A percentile compares a stretch with the other conserved stretches of the same genome.
phyloP scores from a whole-genome alignment of 202 grass and related monocot species.

The Panicum virgatum region DNA sequence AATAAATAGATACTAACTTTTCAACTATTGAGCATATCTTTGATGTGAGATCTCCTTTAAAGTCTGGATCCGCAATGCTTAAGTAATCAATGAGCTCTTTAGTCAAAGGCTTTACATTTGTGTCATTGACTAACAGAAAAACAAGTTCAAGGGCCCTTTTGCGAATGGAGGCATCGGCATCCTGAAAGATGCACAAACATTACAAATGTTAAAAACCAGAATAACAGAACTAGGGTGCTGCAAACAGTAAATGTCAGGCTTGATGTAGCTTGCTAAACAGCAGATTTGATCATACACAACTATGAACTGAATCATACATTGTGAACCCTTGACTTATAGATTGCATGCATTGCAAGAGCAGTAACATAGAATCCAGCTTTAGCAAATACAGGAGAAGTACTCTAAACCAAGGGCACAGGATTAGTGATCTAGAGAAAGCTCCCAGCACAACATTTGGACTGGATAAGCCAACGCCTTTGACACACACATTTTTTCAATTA shows the following conservation, averaged over 20 bases:
- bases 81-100: slow-evolving; percentile 93
- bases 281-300: slow-evolving; percentile 3
- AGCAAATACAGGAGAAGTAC: background rate
- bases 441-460: background rate
- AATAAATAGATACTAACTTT: slow-evolving; percentile 60
- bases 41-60: slow-evolving; percentile 89
- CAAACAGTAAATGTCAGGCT: slow-evolving; percentile 25
- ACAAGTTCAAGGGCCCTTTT: slow-evolving; percentile 96
- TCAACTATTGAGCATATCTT: slow-evolving; percentile 93
- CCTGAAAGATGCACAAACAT: slow-evolving; percentile 61
- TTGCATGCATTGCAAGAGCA: slow-evolving; percentile 15
- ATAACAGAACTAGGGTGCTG: background rate
- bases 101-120: slow-evolving; percentile 86
- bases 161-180: slow-evolving; percentile 91
- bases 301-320: slow-evolving; percentile 14
- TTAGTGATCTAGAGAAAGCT: background rate
- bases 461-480: slow-evolving; percentile 9
- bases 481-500: background rate
- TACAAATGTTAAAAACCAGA: slow-evolving; percentile 9
- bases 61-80: slow-evolving; percentile 83
- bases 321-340: background rate
- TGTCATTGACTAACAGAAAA: slow-evolving; percentile 88
- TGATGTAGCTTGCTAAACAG: too few species aligned
- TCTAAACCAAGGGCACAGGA: slow-evolving; percentile 11
- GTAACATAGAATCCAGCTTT: slow-evolving; percentile 9